These are phyloP conservation scores for Coemansia sp. DNA, from an alignment of 192 early-diverging fungal genomes.

Conservation along the genomic window DNA sequence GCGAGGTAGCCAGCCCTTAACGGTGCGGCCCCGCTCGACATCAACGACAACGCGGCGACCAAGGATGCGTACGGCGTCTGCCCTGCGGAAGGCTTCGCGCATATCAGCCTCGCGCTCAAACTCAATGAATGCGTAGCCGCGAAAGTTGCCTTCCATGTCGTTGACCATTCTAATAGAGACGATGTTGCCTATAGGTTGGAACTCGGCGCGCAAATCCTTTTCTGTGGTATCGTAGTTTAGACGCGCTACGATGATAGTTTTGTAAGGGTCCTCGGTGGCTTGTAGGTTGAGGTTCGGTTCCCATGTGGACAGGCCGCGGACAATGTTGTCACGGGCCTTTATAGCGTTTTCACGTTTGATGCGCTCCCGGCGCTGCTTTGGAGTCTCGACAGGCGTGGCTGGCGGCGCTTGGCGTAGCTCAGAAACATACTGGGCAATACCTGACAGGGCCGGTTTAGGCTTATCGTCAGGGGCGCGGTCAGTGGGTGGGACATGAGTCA, in stretches of 20 bases:
- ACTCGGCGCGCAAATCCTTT: constrained; percentile 70
- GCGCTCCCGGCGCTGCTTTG: constrained; percentile 41
- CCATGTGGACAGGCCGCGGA: constrained; percentile 38
- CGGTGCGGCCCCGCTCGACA: constrained; percentile 95
- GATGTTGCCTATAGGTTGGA: constrained; percentile 74
- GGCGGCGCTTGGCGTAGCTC: constrained; percentile 15
- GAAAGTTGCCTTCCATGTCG: constrained; percentile 68
- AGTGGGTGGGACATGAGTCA: constrained; percentile 17
- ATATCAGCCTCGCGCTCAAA: constrained; percentile 87
- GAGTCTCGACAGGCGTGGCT: constrained; percentile 24
- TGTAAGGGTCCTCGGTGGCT: constrained; percentile 84
- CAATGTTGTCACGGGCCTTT: constrained; percentile 34
- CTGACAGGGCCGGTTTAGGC: constrained; percentile 29
- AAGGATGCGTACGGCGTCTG: constrained; percentile 85
- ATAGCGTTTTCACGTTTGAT: constrained; percentile 31
- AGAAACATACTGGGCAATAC: constrained; percentile 28
- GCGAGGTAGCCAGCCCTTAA: constrained; percentile 89
- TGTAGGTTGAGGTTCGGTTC: constrained; percentile 61
- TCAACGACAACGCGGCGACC: constrained; percentile 88
- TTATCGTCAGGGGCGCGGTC: constrained; percentile 31
- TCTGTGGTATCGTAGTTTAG: constrained; percentile 58
- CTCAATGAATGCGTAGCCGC: constrained; percentile 96
- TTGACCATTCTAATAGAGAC: constrained; percentile 71
- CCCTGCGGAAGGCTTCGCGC: constrained; percentile 63
- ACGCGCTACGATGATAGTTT: constrained; percentile 85